A percentile compares a stretch with the other conserved stretches of the same genome.
phyloP scores from a whole-genome alignment of 164 flowering plant species.

The Aristolochia contorta region DNA sequence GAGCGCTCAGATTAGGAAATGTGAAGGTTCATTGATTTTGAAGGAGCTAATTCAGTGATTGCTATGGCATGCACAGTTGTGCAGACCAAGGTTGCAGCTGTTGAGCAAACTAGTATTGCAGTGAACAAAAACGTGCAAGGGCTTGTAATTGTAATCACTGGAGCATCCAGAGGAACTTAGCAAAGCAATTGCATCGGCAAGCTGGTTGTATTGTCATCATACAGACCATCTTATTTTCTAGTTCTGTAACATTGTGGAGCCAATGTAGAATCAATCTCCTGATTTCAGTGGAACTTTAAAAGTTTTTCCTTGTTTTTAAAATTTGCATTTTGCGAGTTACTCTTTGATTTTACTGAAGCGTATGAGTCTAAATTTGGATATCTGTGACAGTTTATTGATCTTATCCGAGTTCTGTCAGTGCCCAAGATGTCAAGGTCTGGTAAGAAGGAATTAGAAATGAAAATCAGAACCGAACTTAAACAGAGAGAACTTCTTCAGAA shows the following conservation, averaged over 20 bases:
- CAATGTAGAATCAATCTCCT: no score
- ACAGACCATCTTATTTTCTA: not conserved
- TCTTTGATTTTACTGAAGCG: conserved; percentile 16
- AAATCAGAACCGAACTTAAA: conserved; percentile 59
- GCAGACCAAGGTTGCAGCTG: conserved; percentile 41
- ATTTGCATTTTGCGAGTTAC: no score
- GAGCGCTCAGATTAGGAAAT: no score
- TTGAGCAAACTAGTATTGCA: conserved; percentile 26
- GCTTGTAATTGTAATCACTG: conserved; percentile 61
- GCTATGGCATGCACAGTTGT: conserved; percentile 26
- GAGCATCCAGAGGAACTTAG: conserved; percentile 80
- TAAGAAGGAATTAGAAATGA: conserved; percentile 40
- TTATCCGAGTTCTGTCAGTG: conserved; percentile 40
- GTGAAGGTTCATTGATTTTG: no score
- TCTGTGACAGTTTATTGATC: conserved; percentile 40
- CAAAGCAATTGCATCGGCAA: conserved; percentile 53
- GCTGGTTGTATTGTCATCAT: conserved; percentile 59
- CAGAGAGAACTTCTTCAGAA: conserved; percentile 40
- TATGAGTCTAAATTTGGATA: conserved; percentile 43
- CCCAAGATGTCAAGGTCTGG: conserved; percentile 52
- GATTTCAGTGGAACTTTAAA: no score
- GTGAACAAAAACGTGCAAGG: conserved; percentile 34
- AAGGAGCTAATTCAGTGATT: no score
- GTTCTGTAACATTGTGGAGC: not conserved
- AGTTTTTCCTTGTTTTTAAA: no score